A percentile compares a stretch with the other conserved stretches of the same genome.
These are phyloP conservation scores for Solanum rostratum DNA, from an alignment of 257 asterid species.

Conservation along the genomic window DNA sequence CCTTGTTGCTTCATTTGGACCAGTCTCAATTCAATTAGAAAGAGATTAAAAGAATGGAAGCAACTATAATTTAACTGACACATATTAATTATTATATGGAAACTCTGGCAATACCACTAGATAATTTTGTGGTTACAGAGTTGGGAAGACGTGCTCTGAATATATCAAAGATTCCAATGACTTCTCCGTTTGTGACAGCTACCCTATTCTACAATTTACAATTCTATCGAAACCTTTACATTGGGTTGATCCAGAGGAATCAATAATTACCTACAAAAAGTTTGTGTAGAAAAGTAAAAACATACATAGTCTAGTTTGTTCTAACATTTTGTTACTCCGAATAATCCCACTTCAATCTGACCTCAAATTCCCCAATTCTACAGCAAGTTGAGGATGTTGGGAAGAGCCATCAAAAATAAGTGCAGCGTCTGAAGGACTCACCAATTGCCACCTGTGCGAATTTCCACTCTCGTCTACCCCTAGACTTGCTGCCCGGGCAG, in stretches of 20 bases:
- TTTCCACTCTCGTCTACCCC: background rate
- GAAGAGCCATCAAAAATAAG: background rate
- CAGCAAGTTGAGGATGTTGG: background rate
- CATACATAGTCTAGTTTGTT: background rate
- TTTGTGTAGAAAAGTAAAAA: background rate
- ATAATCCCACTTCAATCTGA: background rate
- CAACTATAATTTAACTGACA: background rate
- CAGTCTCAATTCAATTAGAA: background rate
- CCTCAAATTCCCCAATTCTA: background rate
- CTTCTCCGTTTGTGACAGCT: background rate
- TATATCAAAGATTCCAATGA: background rate
- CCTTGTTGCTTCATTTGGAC: background rate
- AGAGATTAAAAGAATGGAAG: background rate
- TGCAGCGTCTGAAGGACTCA: slow-evolving; percentile 12
- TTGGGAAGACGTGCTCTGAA: background rate
- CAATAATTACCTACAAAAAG: background rate
- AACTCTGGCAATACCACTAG: background rate
- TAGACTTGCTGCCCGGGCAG: background rate
- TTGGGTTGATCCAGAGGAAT: background rate
- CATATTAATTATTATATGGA: background rate
- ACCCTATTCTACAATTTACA: background rate
- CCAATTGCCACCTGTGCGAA: slow-evolving; percentile 2
- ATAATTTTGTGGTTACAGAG: background rate
- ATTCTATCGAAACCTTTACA: background rate
- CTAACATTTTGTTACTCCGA: background rate